A percentile compares a stretch with the other conserved stretches of the same genome.
Conservation (phyloP, 2,329 filamentous ascomycete species). For the Apiospora kogelbergensis region DNA sequence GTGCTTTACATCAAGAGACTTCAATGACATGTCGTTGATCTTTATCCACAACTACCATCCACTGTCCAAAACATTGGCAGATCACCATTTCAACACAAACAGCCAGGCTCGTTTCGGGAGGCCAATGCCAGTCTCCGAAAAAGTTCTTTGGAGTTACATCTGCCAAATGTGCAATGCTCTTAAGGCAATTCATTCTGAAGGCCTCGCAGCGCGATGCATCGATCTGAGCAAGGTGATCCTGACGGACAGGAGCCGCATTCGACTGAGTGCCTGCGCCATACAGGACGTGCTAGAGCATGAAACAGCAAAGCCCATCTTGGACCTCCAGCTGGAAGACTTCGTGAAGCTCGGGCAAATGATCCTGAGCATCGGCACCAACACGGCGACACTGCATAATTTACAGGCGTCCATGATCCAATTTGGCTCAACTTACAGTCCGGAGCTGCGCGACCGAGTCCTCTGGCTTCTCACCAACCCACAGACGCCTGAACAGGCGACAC, state of each 20-base stretch:
- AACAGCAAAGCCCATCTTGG: conserved; percentile 62
- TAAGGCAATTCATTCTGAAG: conserved; percentile 78
- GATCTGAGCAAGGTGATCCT: conserved; percentile 86
- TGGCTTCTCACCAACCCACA: conserved; percentile 76
- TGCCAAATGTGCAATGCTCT: conserved; percentile 88
- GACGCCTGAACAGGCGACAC: conserved; percentile 34
- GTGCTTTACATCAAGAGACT: conserved; percentile 89
- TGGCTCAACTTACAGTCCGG: conserved; percentile 71
- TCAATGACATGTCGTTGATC: conserved; percentile 91
- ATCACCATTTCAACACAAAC: conserved; percentile 65
- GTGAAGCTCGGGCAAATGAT: conserved; percentile 81
- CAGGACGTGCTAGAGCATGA: conserved; percentile 89
- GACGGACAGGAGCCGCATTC: conserved; percentile 86
- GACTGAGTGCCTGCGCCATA: conserved; percentile 84
- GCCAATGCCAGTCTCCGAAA: conserved; percentile 61
- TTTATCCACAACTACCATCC: conserved; percentile 94
- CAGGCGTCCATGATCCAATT: conserved; percentile 75
- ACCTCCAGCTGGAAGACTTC: conserved; percentile 87
- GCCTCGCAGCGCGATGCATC: conserved; percentile 82
- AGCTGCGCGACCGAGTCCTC: conserved; percentile 74
- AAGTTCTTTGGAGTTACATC: conserved; percentile 85
- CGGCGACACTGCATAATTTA: conserved; percentile 59
- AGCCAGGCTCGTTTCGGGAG: conserved; percentile 44
- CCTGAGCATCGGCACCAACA: conserved; percentile 77
- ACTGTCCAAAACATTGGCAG: conserved; percentile 82